These are phyloP conservation scores for Candolleomyces aberdarensis DNA, from an alignment of 768 basidiomycete species.

Conservation along the genomic window DNA sequence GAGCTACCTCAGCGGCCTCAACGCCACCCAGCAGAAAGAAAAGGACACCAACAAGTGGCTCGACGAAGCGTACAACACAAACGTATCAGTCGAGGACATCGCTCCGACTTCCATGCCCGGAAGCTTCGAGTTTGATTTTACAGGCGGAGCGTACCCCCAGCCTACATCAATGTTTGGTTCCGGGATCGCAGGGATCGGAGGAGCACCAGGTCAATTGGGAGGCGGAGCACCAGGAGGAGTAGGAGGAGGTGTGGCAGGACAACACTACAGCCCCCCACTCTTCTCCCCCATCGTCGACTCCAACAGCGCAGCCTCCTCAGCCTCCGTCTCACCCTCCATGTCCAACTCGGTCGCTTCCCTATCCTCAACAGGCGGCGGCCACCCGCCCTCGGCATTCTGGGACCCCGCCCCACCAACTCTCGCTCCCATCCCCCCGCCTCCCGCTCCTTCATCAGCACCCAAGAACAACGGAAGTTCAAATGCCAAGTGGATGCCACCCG, in stretches of 20 bases:
- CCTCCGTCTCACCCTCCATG: neutral
- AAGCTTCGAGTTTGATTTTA: slow-evolving; percentile 3
- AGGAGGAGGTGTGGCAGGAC: neutral
- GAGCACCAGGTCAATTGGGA: neutral
- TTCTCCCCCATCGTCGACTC: neutral
- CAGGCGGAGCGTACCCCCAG: too few relatives aligned
- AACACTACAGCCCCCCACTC: neutral
- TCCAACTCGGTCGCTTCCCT: too few relatives aligned
- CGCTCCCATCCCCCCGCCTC: neutral
- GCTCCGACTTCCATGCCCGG: slow-evolving; percentile 6
- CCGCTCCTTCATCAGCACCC: neutral
- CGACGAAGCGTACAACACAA: neutral
- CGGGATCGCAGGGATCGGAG: neutral
- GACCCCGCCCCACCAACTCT: neutral
- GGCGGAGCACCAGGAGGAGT: neutral
- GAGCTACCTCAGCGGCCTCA: too few relatives aligned
- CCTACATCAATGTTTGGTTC: neutral
- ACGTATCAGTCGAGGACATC: neutral
- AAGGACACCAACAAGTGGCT: neutral
- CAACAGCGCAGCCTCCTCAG: neutral
- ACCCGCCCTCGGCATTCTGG: neutral
- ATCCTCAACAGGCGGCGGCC: neutral
- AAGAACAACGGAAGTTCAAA: neutral
- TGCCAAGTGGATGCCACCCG: neutral
- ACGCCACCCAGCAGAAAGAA: neutral